Percentiles rank a stretch among this genome's conserved stretches.
Evolutionary conservation across 1,284 basidiomycete species (phyloP).

Genomic region (Ganoderma multipileum): DNA sequence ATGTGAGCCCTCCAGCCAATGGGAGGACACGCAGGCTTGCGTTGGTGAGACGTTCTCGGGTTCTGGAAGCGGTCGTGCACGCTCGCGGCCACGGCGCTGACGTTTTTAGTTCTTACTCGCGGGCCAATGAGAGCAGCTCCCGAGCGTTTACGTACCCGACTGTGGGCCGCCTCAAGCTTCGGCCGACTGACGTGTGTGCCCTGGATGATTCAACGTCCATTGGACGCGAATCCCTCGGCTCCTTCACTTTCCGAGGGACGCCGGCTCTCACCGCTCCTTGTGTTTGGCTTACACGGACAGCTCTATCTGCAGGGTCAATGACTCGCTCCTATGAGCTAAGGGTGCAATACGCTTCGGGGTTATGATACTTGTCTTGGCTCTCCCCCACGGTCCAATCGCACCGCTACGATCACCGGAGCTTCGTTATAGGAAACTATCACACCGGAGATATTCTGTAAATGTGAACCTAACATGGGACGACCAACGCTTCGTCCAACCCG

Average conservation of each 20-base stretch:
- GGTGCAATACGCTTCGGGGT: background rate
- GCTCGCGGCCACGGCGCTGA: slow-evolving; percentile 2
- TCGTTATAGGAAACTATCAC: background rate
- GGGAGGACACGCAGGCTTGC: background rate
- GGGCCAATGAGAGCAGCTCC: background rate
- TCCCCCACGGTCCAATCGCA: background rate
- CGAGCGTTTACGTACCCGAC: background rate
- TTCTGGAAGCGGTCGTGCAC: slow-evolving; percentile 5
- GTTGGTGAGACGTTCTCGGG: background rate
- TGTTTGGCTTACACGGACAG: background rate
- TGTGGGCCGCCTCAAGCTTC: background rate
- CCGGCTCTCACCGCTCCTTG: background rate
- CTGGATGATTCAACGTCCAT: background rate
- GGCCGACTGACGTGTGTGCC: background rate
- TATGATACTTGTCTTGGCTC: background rate
- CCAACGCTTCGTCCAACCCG: background rate
- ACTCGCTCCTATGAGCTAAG: background rate
- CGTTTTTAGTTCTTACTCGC: background rate
- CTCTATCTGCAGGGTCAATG: background rate
- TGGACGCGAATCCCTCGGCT: background rate
- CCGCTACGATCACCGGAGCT: background rate
- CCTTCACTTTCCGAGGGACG: background rate
- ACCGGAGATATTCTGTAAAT: background rate
- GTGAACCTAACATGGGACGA: background rate
- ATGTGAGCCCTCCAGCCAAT: slow-evolving; percentile 1